Evolutionary conservation across 1,139 yeast genomes (phyloP).

Genomic region (Protomyces arabidopsidicola): DNA sequence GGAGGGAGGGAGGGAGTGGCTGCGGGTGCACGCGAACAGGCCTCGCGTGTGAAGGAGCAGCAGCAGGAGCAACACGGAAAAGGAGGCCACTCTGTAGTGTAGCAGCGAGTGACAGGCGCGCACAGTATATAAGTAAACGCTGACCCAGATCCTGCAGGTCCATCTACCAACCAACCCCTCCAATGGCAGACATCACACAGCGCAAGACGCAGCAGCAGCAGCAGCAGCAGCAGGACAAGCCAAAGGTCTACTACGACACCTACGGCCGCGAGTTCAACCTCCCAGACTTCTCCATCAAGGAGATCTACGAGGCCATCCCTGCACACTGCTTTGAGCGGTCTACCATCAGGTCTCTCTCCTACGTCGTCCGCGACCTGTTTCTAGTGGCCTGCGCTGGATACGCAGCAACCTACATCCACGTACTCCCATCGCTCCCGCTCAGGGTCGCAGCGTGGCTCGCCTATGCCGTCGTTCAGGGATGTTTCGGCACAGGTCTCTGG

Average conservation of each 20-base stretch:
- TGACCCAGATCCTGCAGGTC: no score
- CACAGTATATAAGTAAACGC: no score
- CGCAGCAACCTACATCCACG: constrained; percentile 54
- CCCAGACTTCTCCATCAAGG: constrained; percentile 71
- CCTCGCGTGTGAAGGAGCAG: no score
- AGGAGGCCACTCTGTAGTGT: no score
- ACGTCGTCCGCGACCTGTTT: constrained; percentile 60
- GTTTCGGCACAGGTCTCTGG: constrained; percentile 77
- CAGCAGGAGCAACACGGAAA: no score
- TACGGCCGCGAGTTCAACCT: constrained; percentile 63
- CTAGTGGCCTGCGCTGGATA: constrained; percentile 52
- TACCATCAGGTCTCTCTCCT: constrained; percentile 52
- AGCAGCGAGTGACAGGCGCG: no score
- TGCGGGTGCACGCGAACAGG: no score
- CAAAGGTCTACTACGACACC: constrained; percentile 28
- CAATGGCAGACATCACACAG: constrained; percentile 14
- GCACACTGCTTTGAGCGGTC: constrained; percentile 69
- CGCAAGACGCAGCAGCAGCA: not conserved
- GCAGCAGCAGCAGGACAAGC: constrained; percentile 4
- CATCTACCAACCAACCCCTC: no score
- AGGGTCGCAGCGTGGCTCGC: constrained; percentile 58
- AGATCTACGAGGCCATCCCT: constrained; percentile 67
- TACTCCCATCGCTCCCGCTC: constrained; percentile 44
- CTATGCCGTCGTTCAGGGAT: constrained; percentile 56
- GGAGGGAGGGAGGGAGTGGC: no score